Percentiles rank a stretch among this genome's conserved stretches.
Conservation (phyloP, 352 stramenopile genomes). For the Blastocystis sp. region DNA sequence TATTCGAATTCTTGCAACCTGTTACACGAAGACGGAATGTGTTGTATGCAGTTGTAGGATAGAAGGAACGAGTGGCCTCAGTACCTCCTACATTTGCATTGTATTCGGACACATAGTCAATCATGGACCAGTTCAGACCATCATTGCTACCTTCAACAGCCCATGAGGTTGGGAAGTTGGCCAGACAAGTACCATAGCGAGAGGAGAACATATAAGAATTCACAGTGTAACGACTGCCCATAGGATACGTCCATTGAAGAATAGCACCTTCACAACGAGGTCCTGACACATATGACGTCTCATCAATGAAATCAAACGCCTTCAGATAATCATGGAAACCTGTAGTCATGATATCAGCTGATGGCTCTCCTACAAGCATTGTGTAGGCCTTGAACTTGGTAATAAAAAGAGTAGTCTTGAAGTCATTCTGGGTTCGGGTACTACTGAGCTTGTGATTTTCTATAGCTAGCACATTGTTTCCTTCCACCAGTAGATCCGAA, state of each 20-base stretch:
- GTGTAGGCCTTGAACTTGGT: constrained; percentile 22
- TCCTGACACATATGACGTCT: constrained; percentile 35
- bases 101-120: constrained; percentile 38
- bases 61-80: background rate
- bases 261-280: constrained; percentile 41
- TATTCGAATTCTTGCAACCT: constrained; percentile 16
- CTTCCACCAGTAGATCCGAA: background rate
- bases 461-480: constrained; percentile 36
- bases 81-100: background rate
- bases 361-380: constrained; percentile 34
- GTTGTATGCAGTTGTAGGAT: constrained; percentile 33
- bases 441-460: constrained; percentile 12
- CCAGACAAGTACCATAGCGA: constrained; percentile 3
- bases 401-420: constrained; percentile 18
- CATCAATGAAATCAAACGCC: constrained; percentile 49
- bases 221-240: constrained; percentile 47
- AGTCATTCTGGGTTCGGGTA: background rate
- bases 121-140: constrained; percentile 34
- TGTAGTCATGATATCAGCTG: constrained; percentile 24
- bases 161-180: constrained; percentile 40
- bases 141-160: constrained; percentile 54
- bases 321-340: constrained; percentile 32
- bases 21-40: constrained; percentile 59
- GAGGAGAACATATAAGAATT: constrained; percentile 44
- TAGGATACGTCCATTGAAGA: constrained; percentile 57